Evolutionary conservation across 345 rosid species (phyloP), one percentile per base, ranked within the genome.

Genomic region (Gossypium rotundifolium): DNA sequence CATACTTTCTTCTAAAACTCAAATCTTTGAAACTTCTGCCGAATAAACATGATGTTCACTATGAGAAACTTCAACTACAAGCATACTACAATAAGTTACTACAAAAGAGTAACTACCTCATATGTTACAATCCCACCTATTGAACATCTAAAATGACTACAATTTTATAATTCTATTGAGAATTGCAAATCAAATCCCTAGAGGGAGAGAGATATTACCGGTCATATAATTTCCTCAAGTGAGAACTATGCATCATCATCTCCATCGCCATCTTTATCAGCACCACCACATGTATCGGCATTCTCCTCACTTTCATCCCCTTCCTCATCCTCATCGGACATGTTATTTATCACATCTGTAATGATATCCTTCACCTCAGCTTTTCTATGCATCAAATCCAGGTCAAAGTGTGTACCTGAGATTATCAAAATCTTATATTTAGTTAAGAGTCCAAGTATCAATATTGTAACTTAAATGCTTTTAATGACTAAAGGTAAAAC

Each of bases 331-430:
- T 87, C 96, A 67, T 95, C 98, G 16, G 93, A 82, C 99, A 95
- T 93, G 79, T 82, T 87, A 78, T 87, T 95, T 74, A 95, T 90
- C 59, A 91, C 98, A 61, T 91, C 97, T 11, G 98, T 90, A 66
- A 95, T 91, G 48, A 93, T 86, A 22, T 87, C 96, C 83, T 95
- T 95, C 33, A 95, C 97, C 84, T 95, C 99, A 40, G 88, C 84
- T 85, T 95, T 95, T 78, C 98, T 87, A 75, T 88, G 87, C 81
- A 87, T 83, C 70, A 95, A 84, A 77, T 89, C 93, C 42, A 90
- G 79, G 45, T 82, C 86, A 25, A 93, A 95, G 79, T 91, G 96
- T 71, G 81, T 70, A 65, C 94, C 99, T 95, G 79, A 80, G 14
- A 68, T 33, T 38, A 44, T 75, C 76, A 67, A 12, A 72, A 2